These are phyloP conservation scores for Penicillium pulvis DNA, from an alignment of 495 filamentous ascomycete genomes.

Conservation along the genomic window DNA sequence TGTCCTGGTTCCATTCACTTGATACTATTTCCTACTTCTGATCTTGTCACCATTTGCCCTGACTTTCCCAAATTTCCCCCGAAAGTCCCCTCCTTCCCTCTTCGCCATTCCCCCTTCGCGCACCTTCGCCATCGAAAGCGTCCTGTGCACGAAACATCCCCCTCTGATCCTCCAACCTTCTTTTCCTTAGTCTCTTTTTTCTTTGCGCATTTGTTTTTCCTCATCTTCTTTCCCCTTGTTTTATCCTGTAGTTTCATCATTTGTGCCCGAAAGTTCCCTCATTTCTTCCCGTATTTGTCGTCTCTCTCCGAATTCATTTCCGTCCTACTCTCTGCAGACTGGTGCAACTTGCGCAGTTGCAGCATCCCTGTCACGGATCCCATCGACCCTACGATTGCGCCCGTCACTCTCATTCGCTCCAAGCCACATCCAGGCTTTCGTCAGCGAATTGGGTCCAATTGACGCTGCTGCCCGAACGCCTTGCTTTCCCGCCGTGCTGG, in stretches of 20 bases:
- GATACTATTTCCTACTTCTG: background rate
- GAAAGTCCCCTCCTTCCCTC: background rate
- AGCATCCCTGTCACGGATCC: slow-evolving; percentile 47
- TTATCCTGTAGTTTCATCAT: background rate
- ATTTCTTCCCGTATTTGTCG: background rate
- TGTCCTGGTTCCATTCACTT: background rate
- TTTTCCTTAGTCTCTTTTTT: slow-evolving; percentile 5
- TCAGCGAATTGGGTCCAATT: slow-evolving; percentile 36
- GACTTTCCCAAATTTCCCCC: background rate
- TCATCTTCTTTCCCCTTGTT: background rate
- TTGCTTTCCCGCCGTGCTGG: slow-evolving; percentile 40
- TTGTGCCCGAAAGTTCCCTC: background rate
- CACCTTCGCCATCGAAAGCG: background rate
- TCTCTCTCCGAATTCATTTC: slow-evolving; percentile 18
- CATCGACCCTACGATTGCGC: slow-evolving; percentile 29
- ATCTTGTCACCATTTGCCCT: background rate
- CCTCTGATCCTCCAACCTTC: slow-evolving; percentile 1
- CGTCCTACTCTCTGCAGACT: slow-evolving; percentile 19
- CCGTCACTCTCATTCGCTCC: slow-evolving; percentile 32
- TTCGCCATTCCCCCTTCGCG: background rate
- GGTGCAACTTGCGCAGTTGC: slow-evolving; percentile 37
- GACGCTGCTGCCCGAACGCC: slow-evolving; percentile 47
- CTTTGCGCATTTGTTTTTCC: slow-evolving; percentile 1
- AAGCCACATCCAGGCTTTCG: slow-evolving; percentile 34
- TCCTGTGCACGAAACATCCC: slow-evolving; percentile 12